A percentile compares a stretch with the other conserved stretches of the same genome.
These are phyloP conservation scores for Paraconiothyrium sp. DNA, from an alignment of 2,329 filamentous ascomycete species.

Conservation along the genomic window DNA sequence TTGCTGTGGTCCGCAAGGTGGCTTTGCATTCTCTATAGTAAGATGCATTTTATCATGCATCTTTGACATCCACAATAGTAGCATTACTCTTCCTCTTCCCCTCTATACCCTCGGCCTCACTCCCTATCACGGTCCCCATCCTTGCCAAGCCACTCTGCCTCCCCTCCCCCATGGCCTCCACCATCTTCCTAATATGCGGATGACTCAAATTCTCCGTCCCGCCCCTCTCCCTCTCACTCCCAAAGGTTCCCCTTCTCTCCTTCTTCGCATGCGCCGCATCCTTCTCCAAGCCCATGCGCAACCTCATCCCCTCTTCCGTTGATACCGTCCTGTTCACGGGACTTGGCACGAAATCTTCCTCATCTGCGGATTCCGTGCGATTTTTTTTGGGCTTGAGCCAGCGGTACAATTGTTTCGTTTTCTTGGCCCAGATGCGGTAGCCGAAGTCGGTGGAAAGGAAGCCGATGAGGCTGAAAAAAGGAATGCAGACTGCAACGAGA, in stretches of 20 bases:
- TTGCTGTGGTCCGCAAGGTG: no score
- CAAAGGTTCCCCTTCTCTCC: slow-evolving; percentile 21
- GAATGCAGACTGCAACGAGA: slow-evolving; percentile 54
- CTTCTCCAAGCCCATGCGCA: slow-evolving; percentile 27
- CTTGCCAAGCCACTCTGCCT: slow-evolving; percentile 35
- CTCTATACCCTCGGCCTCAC: slow-evolving; percentile 18
- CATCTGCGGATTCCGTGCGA: slow-evolving; percentile 13
- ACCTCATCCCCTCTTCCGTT: slow-evolving; percentile 41
- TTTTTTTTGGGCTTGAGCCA: slow-evolving; percentile 36
- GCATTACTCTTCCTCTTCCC: slow-evolving; percentile 27
- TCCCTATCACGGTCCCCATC: slow-evolving; percentile 30
- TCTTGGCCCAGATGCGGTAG: slow-evolving; percentile 49
- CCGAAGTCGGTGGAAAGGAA: slow-evolving; percentile 55
- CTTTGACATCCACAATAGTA: slow-evolving; percentile 33
- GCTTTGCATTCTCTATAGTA: background rate
- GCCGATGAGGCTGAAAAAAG: slow-evolving; percentile 58
- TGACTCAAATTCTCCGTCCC: slow-evolving; percentile 30
- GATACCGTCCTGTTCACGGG: slow-evolving; percentile 35
- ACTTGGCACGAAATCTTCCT: slow-evolving; percentile 19
- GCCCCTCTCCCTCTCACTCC: slow-evolving; percentile 14
- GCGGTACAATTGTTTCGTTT: slow-evolving; percentile 39
- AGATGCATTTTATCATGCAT: slow-evolving; percentile 11
- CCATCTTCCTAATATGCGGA: slow-evolving; percentile 43
- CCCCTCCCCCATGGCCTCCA: slow-evolving; percentile 39
- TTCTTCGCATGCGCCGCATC: slow-evolving; percentile 11